Percentiles rank a stretch among this genome's conserved stretches.
phyloP scores from a whole-genome alignment of 1,139 yeast genomes.

The Casaregolazyma suthepensis region DNA sequence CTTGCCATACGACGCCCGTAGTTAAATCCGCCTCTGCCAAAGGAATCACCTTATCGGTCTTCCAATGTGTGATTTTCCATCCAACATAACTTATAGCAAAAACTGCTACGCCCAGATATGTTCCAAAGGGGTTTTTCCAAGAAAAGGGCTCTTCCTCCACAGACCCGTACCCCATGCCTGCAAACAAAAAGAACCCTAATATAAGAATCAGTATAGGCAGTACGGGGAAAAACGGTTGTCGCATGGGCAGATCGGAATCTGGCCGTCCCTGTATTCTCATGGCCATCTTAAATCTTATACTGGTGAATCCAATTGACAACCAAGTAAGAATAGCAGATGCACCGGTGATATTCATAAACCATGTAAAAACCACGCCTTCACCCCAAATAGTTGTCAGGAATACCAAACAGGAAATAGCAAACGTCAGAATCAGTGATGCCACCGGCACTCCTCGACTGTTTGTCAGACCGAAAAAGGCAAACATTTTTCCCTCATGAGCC shows the following conservation, averaged over 20 bases:
- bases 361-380: constrained; percentile 43
- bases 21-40: constrained; percentile 19
- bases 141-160: constrained; percentile 39
- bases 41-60: constrained; percentile 19
- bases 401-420: constrained; percentile 44
- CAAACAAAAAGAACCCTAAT: constrained; percentile 24
- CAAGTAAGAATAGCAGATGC: constrained; percentile 51
- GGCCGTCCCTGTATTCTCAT: constrained; percentile 42
- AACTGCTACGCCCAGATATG: constrained; percentile 24
- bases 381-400: constrained; percentile 32
- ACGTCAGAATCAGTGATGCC: constrained; percentile 40
- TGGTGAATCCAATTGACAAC: constrained; percentile 45
- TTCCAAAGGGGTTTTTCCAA: constrained; percentile 26
- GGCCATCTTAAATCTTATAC: constrained; percentile 47
- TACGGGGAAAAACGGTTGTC: constrained; percentile 40
- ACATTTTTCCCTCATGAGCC: constrained; percentile 48
- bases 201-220: constrained; percentile 32
- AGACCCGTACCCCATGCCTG: constrained; percentile 35
- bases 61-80: constrained; percentile 26
- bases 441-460: constrained; percentile 50
- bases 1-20: constrained; percentile 22
- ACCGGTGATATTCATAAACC: constrained; percentile 51
- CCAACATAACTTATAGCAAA: constrained; percentile 21
- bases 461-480: constrained; percentile 41
- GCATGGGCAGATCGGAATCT: constrained; percentile 42